Evolutionary conservation across 768 basidiomycete species (phyloP), one percentile per base, ranked within the genome.

Genomic region (Hypholoma fasciculare): DNA sequence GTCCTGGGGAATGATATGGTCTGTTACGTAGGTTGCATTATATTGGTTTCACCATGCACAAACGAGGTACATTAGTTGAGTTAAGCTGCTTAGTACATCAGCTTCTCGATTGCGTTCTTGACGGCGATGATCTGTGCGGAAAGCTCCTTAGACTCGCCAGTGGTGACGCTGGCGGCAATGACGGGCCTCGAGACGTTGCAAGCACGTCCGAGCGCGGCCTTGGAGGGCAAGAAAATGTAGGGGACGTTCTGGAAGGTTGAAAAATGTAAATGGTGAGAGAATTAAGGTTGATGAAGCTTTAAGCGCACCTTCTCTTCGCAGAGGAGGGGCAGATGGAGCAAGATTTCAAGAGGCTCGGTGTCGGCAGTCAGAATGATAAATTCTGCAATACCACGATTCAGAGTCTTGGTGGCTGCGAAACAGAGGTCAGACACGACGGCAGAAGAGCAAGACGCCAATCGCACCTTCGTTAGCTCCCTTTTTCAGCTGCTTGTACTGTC

Each of bases 401-500:
- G 84, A 17, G 95, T 97, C 80, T 99, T 99, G 64, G 97, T 99
- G 46, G 96, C 95, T 94, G 67, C 36, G 49, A 42, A 56, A 5
- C n/a, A 53, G 7, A 53, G 20, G 57, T 63, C 52, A 64, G 62
- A 52, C 13, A 19, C 17, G 40, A 19, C 16, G 23, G 54, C 55
- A 37, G 13, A 20, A 53, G 27, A 14, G 37, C 7, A 61, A 12
- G 27, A 17, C 26, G 34, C 52, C 27, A 16, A 39, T 67, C 80
- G 37, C 49, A 92, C 93, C 92, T 85, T 99, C 97, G 75, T 99
- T 99, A 43, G 97, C 97, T 60, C 97, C 96, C 79, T 98, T 98
- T 79, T 98, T 98, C 49, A 98, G 78, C 74, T 98, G 96, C 78
- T 98, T 98, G 81, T 96, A 97, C 74, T 95, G 90, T n/a, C 85